A percentile compares a stretch with the other conserved stretches of the same genome.
phyloP scores from a whole-genome alignment of 2,329 filamentous ascomycete species.

The Phialocephala subalpina region DNA sequence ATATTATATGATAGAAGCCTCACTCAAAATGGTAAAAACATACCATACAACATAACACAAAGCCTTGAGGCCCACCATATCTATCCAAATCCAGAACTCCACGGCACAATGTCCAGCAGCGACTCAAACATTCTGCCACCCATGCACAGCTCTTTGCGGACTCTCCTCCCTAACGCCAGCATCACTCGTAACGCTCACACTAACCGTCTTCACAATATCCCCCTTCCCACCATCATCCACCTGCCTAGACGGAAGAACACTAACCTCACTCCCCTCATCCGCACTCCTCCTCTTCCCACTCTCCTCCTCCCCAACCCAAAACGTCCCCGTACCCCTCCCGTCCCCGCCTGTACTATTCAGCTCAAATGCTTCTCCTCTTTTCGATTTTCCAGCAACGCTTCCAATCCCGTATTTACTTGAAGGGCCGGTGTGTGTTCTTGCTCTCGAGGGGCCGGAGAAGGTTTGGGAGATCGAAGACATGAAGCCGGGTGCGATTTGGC shows the following conservation, averaged over 20 bases:
- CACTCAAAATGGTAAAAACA: too few relatives aligned
- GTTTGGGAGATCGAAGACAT: not conserved
- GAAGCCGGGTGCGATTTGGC: not conserved
- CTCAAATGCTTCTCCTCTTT: not conserved
- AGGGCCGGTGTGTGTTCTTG: constrained; percentile 33
- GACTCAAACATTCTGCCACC: not conserved
- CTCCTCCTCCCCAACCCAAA: not conserved
- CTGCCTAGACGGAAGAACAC: not conserved
- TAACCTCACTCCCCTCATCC: not conserved
- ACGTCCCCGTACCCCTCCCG: not conserved
- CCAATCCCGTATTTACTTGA: constrained; percentile 16
- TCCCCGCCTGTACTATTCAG: not conserved
- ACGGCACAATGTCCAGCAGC: too few relatives aligned
- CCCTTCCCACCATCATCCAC: not conserved
- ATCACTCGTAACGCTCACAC: not conserved
- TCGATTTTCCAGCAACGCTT: not conserved
- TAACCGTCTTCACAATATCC: not conserved
- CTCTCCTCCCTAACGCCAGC: too few relatives aligned
- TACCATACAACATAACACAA: too few relatives aligned
- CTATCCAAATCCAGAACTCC: too few relatives aligned
- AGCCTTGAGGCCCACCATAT: too few relatives aligned
- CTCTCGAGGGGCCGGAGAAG: not conserved
- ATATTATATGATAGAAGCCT: too few relatives aligned
- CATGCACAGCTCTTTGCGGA: not conserved
- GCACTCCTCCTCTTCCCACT: not conserved